Percentiles rank a stretch among this genome's conserved stretches.
phyloP scores from a whole-genome alignment of 2,329 filamentous ascomycete genomes.

The Penicillium thymicola region DNA sequence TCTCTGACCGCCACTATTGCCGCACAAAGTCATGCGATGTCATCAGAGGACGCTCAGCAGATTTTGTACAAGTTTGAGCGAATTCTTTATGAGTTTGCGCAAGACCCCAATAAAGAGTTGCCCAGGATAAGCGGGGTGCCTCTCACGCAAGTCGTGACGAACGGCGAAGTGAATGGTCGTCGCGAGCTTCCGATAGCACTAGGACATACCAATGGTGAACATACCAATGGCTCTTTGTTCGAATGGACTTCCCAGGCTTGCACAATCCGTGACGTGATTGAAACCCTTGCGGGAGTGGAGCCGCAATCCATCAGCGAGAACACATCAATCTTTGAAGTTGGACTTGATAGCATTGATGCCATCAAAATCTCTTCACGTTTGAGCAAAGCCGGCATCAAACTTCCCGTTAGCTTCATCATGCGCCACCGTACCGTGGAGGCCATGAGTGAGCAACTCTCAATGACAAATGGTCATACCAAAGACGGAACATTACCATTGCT shows the following conservation, averaged over 20 bases:
- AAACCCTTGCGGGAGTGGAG: conserved; percentile 56
- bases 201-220: background rate
- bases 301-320: conserved; percentile 52
- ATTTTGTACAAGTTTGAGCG: conserved; percentile 46
- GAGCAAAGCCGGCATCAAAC: conserved; percentile 55
- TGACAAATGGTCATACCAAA: conserved; percentile 25
- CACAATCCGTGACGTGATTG: conserved; percentile 60
- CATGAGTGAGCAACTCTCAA: conserved; percentile 46
- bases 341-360: conserved; percentile 86
- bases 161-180: background rate
- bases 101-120: conserved; percentile 27
- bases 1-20: conserved; percentile 59
- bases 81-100: conserved; percentile 36
- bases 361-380: conserved; percentile 78
- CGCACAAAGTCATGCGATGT: conserved; percentile 49
- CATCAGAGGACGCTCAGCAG: conserved; percentile 31
- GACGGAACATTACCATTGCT: conserved; percentile 16
- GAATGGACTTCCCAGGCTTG: conserved; percentile 57
- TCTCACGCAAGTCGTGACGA: background rate
- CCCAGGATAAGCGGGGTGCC: conserved; percentile 13
- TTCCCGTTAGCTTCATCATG: conserved; percentile 77
- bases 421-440: conserved; percentile 63
- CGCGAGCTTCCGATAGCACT: background rate
- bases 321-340: conserved; percentile 73
- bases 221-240: conserved; percentile 39